Percentiles rank a stretch among this genome's conserved stretches.
phyloP scores from a whole-genome alignment of 352 stramenopile genomes.

The Pythium scleroteichum region DNA sequence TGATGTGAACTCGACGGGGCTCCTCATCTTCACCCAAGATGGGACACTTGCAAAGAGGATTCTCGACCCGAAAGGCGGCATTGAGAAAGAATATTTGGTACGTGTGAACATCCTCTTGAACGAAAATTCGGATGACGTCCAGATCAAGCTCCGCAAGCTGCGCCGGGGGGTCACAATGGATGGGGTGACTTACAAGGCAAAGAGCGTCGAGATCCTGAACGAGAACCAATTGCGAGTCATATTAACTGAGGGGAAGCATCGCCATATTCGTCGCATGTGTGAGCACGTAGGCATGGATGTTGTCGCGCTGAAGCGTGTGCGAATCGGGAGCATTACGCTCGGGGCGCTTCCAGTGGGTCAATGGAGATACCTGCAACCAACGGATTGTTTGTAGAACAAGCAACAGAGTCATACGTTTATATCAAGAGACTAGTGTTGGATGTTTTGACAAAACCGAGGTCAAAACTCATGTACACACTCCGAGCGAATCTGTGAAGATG shows the following conservation, averaged over 20 bases:
- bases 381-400: constrained; percentile 47
- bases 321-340: constrained; percentile 89
- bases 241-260: constrained; percentile 94
- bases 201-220: constrained; percentile 79
- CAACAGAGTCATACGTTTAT: not conserved
- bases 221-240: constrained; percentile 85
- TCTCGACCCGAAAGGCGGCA: constrained; percentile 61
- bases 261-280: constrained; percentile 97
- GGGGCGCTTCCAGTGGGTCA: constrained; percentile 65
- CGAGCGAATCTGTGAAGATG: constrained; percentile 40
- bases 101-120: constrained; percentile 64
- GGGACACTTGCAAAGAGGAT: constrained; percentile 76
- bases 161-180: constrained; percentile 60
- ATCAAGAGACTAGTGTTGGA: not conserved
- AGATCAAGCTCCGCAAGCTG: constrained; percentile 41
- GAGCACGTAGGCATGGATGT: constrained; percentile 90
- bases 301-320: constrained; percentile 88
- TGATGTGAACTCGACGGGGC: constrained; percentile 81
- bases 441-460: not conserved
- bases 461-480: constrained; percentile 52
- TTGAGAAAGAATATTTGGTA: constrained; percentile 88
- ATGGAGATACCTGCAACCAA: constrained; percentile 81
- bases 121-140: constrained; percentile 35
- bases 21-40: constrained; percentile 85
- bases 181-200: constrained; percentile 69